A percentile compares a stretch with the other conserved stretches of the same genome.
Conservation (phyloP, 1,284 basidiomycete species). For the Rhizoctonia solani region DNA sequence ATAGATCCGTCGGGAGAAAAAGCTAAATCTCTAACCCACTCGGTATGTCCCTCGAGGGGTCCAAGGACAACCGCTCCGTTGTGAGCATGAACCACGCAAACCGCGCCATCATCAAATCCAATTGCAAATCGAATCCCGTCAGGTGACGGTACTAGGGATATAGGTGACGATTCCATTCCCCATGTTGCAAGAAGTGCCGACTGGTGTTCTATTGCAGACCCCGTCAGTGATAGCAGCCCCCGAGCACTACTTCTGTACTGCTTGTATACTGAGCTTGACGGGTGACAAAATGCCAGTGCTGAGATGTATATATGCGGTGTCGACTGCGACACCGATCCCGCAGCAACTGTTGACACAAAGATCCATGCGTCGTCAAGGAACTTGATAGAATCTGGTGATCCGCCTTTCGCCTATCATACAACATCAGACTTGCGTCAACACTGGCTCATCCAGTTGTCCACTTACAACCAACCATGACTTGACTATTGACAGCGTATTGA, state of each 20-base stretch:
- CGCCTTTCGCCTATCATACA: background rate
- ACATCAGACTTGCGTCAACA: background rate
- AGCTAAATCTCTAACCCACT: background rate
- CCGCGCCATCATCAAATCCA: too few species aligned
- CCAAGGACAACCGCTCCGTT: background rate
- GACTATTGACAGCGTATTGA: background rate
- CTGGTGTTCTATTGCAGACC: background rate
- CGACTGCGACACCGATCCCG: background rate
- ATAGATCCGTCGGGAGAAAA: background rate
- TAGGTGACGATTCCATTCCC: background rate
- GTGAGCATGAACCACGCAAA: background rate
- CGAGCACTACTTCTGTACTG: background rate
- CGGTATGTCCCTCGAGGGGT: background rate
- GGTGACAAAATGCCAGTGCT: background rate
- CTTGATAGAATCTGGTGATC: background rate
- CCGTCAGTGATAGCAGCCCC: background rate
- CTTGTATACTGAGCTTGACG: background rate
- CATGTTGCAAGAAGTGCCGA: background rate
- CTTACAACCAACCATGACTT: background rate
- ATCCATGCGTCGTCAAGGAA: background rate
- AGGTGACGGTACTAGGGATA: background rate
- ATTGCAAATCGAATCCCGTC: background rate
- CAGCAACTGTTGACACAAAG: background rate
- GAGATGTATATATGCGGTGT: too few species aligned
- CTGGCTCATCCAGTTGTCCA: background rate